phyloP scores from a whole-genome alignment of 257 asterid genomes.

The Capsicum rhomboideum region DNA sequence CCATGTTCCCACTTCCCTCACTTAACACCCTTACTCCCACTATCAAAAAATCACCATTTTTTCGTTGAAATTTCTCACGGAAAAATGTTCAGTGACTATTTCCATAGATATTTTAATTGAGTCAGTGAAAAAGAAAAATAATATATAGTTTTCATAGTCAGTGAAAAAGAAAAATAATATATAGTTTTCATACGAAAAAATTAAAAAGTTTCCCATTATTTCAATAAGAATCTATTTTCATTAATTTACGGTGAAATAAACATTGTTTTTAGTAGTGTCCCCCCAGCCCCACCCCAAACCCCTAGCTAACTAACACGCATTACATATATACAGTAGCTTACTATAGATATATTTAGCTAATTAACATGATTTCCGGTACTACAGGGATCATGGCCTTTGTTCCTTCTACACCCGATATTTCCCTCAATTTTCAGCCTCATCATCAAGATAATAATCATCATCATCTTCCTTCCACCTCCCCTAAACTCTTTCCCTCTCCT shows the following conservation, averaged over 20 bases:
- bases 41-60: no score
- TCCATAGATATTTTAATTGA: no score
- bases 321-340: not conserved
- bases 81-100: no score
- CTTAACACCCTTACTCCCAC: not conserved
- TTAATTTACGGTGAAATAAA: no score
- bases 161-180: no score
- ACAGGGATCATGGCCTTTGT: slow-evolving; percentile 33
- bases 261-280: no score
- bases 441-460: not conserved
- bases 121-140: no score
- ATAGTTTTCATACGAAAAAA: no score
- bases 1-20: slow-evolving; percentile 17
- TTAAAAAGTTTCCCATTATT: no score
- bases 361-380: slow-evolving; percentile 14
- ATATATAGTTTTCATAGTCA: no score
- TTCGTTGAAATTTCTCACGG: no score
- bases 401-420: slow-evolving; percentile 18
- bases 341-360: not conserved
- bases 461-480: slow-evolving; percentile 23
- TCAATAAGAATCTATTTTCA: no score
- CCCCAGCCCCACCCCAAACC: not conserved
- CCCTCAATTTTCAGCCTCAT: slow-evolving; percentile 33
- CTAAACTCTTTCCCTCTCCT: slow-evolving; percentile 15
- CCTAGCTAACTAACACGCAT: not conserved